These are phyloP conservation scores for Penicillium verrucosum DNA, from an alignment of 2,329 filamentous ascomycete species.

Conservation along the genomic window DNA sequence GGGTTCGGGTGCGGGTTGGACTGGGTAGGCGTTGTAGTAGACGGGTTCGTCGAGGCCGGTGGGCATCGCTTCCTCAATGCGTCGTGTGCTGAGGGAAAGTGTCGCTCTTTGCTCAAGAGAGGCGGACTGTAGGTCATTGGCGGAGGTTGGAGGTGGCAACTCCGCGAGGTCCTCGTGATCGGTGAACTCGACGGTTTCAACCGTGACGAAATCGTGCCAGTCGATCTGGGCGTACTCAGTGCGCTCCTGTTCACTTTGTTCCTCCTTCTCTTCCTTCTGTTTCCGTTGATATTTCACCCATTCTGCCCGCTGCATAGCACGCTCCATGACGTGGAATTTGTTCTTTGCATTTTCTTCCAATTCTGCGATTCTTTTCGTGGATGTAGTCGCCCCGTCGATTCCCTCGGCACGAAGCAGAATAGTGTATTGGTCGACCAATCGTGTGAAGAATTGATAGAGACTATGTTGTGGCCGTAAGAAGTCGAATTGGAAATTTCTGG, in stretches of 20 bases:
- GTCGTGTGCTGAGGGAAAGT: conserved; percentile 75
- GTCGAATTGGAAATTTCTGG: conserved; percentile 90
- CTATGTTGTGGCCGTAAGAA: conserved; percentile 94
- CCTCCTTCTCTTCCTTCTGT: conserved; percentile 85
- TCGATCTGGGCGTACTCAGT: conserved; percentile 80
- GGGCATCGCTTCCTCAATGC: conserved; percentile 94
- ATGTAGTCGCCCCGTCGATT: conserved; percentile 65
- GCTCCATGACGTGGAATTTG: conserved; percentile 73
- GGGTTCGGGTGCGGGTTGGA: conserved; percentile 35
- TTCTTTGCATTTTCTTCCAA: conserved; percentile 73
- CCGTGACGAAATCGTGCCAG: conserved; percentile 96
- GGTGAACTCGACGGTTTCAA: conserved; percentile 90
- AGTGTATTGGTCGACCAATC: conserved; percentile 91
- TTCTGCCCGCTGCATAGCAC: conserved; percentile 80
- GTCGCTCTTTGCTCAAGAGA: conserved; percentile 93
- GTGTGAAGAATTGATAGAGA: conserved; percentile 91
- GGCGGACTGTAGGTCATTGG: conserved; percentile 88
- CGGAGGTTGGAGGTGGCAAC: conserved; percentile 81
- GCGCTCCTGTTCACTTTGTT: conserved; percentile 78
- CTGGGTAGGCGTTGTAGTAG: conserved; percentile 51
- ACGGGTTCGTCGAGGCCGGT: conserved; percentile 61
- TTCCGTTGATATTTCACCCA: conserved; percentile 80
- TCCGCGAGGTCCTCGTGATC: conserved; percentile 82
- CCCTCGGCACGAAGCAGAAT: conserved; percentile 67
- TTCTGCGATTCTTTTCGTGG: conserved; percentile 69